Base-by-base conservation (phyloP, 2,329 filamentous ascomycete species). In the Microsporum ferrugineum region DNA sequence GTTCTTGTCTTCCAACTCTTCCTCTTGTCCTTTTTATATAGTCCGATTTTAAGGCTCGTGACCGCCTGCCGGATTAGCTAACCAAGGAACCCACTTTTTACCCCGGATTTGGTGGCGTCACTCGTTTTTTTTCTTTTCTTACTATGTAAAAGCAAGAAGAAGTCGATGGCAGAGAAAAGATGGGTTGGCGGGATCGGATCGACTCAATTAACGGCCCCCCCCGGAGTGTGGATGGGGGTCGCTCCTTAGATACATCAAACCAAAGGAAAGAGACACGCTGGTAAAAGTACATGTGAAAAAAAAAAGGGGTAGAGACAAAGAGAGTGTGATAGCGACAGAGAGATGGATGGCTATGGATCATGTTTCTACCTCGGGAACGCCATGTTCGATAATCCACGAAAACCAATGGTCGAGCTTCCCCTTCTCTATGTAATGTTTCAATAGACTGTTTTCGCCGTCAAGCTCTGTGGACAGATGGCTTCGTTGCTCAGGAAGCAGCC, bases 331-430 rank as follows among this genome's bases (percentile, higher is more conserved):
- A 17, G 31, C 5, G 31, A 34, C 17, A 36, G 33, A 31, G 17
- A 31, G 36, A 34, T n/a, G 14, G 10, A 4, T 2, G 36, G n/a
- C 4, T 41, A 23, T 7, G 36, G 17, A 12, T 14, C 14, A 49
- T 31, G 27, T 8, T 12, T 59, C 59, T 49, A 56, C n/a, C 34
- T 41, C 60, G 29, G 36, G 43, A 63, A 63, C 27, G 60, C 51
- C 51, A 5, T 55, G 51, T 62, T 39, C 70, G 7, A 75, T 62
- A 34, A 75, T 73, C 10, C 74, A 75, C 38, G 72, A 70, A 62
- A 81, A 80, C 88, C 91, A 95, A 61, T 86, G 80, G 5, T 84
- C 83, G 8, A 96, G 79, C 41, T 85, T 80, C 62, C 84, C 80
- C 71, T 85, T 85, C 61, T 87, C 82, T 23, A 94, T 78, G 69